Percentiles rank a stretch among this genome's conserved stretches.
These are phyloP conservation scores for Eucalyptus urophylla DNA, from an alignment of 345 rosid genomes.

Conservation along the genomic window DNA sequence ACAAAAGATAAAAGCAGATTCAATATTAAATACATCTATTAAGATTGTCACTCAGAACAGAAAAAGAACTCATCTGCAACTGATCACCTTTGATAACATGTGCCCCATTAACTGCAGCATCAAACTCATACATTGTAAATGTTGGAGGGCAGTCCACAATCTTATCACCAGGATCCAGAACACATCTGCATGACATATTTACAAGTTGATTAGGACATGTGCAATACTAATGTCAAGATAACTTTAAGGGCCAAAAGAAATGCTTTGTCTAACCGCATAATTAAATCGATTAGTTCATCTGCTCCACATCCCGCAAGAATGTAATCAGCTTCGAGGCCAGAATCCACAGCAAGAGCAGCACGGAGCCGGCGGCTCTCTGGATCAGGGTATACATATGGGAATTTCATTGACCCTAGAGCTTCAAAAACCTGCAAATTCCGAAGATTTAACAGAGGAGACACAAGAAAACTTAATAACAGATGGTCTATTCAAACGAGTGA, in stretches of 20 bases:
- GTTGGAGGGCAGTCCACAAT: conserved; percentile 97
- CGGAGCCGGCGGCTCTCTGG: conserved; percentile 79
- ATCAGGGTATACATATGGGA: conserved; percentile 87
- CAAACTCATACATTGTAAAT: conserved; percentile 96
- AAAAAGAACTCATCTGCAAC: not conserved
- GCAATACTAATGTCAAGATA: not conserved
- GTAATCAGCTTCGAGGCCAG: conserved; percentile 75
- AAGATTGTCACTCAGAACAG: not conserved
- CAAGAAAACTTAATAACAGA: not conserved
- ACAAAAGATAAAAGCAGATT: not conserved
- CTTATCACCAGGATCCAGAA: conserved; percentile 95
- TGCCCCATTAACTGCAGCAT: conserved; percentile 90
- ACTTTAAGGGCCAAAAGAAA: not conserved
- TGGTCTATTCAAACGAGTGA: not conserved
- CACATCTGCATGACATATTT: conserved; percentile 39
- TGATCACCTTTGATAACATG: conserved; percentile 61
- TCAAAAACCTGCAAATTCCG: conserved; percentile 67
- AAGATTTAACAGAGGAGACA: conserved; percentile 3
- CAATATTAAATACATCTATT: not conserved
- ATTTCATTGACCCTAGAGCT: conserved; percentile 81
- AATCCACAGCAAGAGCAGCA: conserved; percentile 75
- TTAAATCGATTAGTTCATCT: conserved; percentile 91
- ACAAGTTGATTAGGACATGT: not conserved
- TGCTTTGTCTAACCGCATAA: conserved; percentile 61
- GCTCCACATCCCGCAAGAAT: conserved; percentile 97